Percentiles rank a stretch among this genome's conserved stretches.
Evolutionary conservation across 352 stramenopile genomes (phyloP).

Genomic region (Pythium grandisporangium): DNA sequence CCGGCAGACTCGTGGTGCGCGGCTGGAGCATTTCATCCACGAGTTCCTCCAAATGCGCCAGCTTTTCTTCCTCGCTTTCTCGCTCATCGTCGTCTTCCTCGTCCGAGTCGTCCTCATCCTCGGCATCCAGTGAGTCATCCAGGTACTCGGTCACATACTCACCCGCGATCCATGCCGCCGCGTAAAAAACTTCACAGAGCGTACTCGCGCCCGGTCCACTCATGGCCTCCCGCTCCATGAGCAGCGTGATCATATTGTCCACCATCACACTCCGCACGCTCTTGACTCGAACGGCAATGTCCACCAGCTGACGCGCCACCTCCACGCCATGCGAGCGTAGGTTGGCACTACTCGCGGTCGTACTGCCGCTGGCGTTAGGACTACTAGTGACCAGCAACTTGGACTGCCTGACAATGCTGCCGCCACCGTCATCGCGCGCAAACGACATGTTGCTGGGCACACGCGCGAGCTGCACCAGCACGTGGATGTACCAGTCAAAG

Average conservation of each 20-base stretch:
- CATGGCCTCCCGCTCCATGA: conserved; percentile 84
- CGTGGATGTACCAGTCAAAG: conserved; percentile 98
- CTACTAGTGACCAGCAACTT: no score
- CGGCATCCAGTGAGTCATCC: conserved; percentile 70
- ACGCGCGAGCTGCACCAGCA: conserved; percentile 93
- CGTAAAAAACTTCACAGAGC: conserved; percentile 91
- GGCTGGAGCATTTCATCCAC: conserved; percentile 76
- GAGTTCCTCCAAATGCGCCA: conserved; percentile 80
- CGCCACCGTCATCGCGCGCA: conserved; percentile 16
- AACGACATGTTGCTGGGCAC: conserved; percentile 71
- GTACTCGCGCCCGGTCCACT: conserved; percentile 67
- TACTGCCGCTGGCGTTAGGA: conserved; percentile 20
- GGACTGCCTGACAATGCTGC: no score
- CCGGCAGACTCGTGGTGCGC: conserved; percentile 69
- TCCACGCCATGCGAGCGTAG: conserved; percentile 62
- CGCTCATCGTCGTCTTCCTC: conserved; percentile 70
- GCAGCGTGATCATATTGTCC: conserved; percentile 90
- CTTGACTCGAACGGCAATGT: conserved; percentile 96
- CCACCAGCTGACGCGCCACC: conserved; percentile 92
- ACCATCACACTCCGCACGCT: conserved; percentile 93
- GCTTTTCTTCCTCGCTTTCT: conserved; percentile 71
- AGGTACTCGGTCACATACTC: conserved; percentile 94
- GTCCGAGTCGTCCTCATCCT: conserved; percentile 69
- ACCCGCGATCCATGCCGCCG: conserved; percentile 96
- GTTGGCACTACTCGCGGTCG: conserved; percentile 17